These are phyloP conservation scores for Anthracocystis panici-leucophaei DNA, from an alignment of 1,284 basidiomycete genomes.

Conservation along the genomic window DNA sequence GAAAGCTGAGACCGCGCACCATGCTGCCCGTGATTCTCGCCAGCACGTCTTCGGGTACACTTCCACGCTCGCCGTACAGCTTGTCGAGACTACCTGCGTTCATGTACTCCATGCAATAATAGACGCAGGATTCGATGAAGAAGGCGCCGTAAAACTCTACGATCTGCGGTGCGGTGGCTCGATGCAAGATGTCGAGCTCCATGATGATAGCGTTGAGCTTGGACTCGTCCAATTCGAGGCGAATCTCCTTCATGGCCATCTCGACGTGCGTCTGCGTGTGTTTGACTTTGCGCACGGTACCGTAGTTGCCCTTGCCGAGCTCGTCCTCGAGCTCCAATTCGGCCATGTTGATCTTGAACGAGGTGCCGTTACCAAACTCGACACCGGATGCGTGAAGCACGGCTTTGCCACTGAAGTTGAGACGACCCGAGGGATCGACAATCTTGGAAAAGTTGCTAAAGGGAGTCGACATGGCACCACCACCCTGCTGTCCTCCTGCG, in stretches of 20 bases:
- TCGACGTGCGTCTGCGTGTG: slow-evolving; percentile 93
- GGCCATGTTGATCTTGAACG: slow-evolving; percentile 95
- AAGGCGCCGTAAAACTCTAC: slow-evolving; percentile 99
- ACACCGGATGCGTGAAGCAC: slow-evolving; percentile 91
- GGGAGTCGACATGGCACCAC: slow-evolving; percentile 75
- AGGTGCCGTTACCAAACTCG: slow-evolving; percentile 91
- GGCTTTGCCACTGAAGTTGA: slow-evolving; percentile 94
- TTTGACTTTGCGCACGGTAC: slow-evolving; percentile 93
- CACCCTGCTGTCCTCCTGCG: slow-evolving; percentile 28
- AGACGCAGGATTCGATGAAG: slow-evolving; percentile 97
- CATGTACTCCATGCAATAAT: slow-evolving; percentile 99
- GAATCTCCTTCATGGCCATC: slow-evolving; percentile 99
- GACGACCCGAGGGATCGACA: slow-evolving; percentile 93
- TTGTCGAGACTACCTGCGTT: slow-evolving; percentile 94
- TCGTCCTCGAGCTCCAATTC: slow-evolving; percentile 88
- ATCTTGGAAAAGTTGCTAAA: slow-evolving; percentile 95
- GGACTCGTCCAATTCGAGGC: slow-evolving; percentile 92
- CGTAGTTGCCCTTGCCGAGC: slow-evolving; percentile 95
- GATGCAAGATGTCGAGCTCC: slow-evolving; percentile 97
- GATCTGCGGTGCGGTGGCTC: slow-evolving; percentile 88
- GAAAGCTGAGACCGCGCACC: slow-evolving; percentile 91
- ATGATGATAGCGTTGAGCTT: slow-evolving; percentile 97
- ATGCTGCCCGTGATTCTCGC: slow-evolving; percentile 84
- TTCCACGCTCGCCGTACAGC: slow-evolving; percentile 71
- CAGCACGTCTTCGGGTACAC: slow-evolving; percentile 86